These are phyloP conservation scores for Domatiomyces globalis DNA, from an alignment of 2,329 filamentous ascomycete species.

Conservation along the genomic window DNA sequence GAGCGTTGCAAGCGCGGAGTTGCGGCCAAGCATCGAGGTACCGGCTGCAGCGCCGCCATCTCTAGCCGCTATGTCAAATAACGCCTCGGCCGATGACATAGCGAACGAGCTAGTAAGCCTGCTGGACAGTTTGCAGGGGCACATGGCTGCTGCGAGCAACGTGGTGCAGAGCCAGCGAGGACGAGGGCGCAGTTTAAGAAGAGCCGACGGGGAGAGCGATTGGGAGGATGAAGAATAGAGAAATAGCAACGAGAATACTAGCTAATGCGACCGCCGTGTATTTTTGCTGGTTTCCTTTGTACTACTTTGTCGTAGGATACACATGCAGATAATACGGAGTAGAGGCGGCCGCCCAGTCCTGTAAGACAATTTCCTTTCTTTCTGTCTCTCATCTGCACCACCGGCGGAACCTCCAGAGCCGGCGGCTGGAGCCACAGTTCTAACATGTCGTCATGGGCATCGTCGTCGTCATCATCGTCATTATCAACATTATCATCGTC, in stretches of 20 bases:
- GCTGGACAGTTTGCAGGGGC: conserved; percentile 27
- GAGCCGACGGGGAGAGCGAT: conserved; percentile 9
- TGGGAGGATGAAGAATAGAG: conserved; percentile 9
- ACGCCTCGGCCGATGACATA: conserved; percentile 25
- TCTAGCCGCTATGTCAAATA: conserved; percentile 26
- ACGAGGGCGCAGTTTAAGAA: conserved; percentile 6
- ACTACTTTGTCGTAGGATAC: too few species aligned
- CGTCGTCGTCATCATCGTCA: too few species aligned
- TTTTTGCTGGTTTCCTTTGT: too few species aligned
- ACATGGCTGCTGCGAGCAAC: conserved; percentile 26
- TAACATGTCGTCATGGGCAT: too few species aligned
- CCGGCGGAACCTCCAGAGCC: too few species aligned
- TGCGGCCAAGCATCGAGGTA: conserved; percentile 22
- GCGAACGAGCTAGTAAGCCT: conserved; percentile 29
- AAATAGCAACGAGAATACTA: background rate
- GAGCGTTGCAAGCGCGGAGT: conserved; percentile 1
- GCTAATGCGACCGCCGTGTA: background rate
- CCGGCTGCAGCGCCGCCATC: conserved; percentile 27
- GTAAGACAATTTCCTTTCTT: too few species aligned
- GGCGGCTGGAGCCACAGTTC: too few species aligned
- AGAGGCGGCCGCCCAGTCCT: too few species aligned
- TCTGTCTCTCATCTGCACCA: too few species aligned
- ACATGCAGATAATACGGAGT: too few species aligned
- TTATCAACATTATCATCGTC: too few species aligned
- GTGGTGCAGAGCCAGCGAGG: conserved; percentile 14